Evolutionary conservation across 805 yeast genomes (phyloP).

Genomic region (Clavispora santaluciae): DNA sequence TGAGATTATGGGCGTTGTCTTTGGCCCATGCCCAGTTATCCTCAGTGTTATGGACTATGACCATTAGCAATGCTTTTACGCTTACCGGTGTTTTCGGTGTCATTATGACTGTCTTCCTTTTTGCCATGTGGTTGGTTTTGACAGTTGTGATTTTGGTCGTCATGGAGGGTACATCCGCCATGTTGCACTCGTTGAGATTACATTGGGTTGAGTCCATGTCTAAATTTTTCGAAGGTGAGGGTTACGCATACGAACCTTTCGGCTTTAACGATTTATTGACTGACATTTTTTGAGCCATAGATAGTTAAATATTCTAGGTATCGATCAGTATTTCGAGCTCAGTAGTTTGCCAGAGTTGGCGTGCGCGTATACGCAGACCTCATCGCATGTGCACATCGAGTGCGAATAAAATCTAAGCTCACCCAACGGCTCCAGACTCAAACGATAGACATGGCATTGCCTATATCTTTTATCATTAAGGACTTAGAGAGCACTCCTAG

Average conservation of each 20-base stretch:
- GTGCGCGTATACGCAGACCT: too few relatives aligned
- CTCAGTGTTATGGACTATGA: slow-evolving; percentile 72
- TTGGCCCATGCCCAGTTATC: slow-evolving; percentile 78
- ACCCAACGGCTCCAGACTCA: too few relatives aligned
- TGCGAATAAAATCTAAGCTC: not conserved
- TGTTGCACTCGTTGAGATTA: slow-evolving; percentile 73
- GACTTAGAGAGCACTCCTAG: slow-evolving; percentile 21
- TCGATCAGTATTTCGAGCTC: not conserved
- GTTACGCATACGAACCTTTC: slow-evolving; percentile 63
- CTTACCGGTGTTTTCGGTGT: slow-evolving; percentile 51
- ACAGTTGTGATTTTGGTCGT: slow-evolving; percentile 65
- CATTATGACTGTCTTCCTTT: slow-evolving; percentile 52
- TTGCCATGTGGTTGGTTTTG: slow-evolving; percentile 71
- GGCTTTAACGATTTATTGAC: slow-evolving; percentile 40
- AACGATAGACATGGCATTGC: slow-evolving; percentile 11
- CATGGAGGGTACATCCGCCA: slow-evolving; percentile 84
- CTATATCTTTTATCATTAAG: slow-evolving; percentile 21
- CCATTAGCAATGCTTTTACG: slow-evolving; percentile 59
- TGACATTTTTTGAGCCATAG: slow-evolving; percentile 12
- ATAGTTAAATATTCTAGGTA: too few relatives aligned
- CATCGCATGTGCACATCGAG: too few relatives aligned
- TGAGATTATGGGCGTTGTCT: slow-evolving; percentile 75
- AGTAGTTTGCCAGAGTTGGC: too few relatives aligned
- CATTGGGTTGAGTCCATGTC: slow-evolving; percentile 86
- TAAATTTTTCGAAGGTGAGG: slow-evolving; percentile 75